phyloP scores from a whole-genome alignment of 768 basidiomycete species.

The Hygrophoropsis aurantiaca region DNA sequence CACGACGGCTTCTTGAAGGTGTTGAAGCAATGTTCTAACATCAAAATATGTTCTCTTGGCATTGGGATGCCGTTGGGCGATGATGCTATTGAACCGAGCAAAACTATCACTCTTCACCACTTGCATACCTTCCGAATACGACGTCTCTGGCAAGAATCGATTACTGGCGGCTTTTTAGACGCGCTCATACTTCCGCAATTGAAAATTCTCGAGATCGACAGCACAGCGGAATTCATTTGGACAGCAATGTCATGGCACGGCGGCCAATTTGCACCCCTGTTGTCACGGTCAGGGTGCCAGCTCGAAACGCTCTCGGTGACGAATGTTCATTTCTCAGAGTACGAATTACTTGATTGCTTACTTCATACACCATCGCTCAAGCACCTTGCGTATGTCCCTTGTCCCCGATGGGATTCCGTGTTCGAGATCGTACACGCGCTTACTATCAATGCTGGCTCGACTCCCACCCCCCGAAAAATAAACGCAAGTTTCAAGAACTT shows the following conservation, averaged over 20 bases:
- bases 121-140: slow-evolving; percentile 22
- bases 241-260: slow-evolving; percentile 9
- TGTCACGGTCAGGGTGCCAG: slow-evolving; percentile 6
- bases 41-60: slow-evolving; percentile 22
- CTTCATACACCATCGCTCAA: slow-evolving; percentile 9
- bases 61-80: slow-evolving; percentile 7
- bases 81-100: not conserved
- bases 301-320: slow-evolving; percentile 15
- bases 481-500: slow-evolving; percentile 17
- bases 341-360: slow-evolving; percentile 19
- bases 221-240: slow-evolving; percentile 19
- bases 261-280: slow-evolving; percentile 9
- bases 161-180: slow-evolving; percentile 17
- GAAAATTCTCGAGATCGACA: slow-evolving; percentile 18
- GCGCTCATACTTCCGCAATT: slow-evolving; percentile 21
- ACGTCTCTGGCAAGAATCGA: slow-evolving; percentile 16
- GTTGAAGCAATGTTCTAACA: slow-evolving; percentile 15
- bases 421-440: not conserved
- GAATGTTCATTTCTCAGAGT: slow-evolving; percentile 13
- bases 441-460: too few species aligned
- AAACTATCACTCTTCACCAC: slow-evolving; percentile 15
- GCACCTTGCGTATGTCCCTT: slow-evolving; percentile 14
- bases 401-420: slow-evolving; percentile 14
- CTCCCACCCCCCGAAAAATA: not conserved
- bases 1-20: slow-evolving; percentile 7